Base-by-base conservation (phyloP, 495 filamentous ascomycete genomes). In the Lophium mytilinum region DNA sequence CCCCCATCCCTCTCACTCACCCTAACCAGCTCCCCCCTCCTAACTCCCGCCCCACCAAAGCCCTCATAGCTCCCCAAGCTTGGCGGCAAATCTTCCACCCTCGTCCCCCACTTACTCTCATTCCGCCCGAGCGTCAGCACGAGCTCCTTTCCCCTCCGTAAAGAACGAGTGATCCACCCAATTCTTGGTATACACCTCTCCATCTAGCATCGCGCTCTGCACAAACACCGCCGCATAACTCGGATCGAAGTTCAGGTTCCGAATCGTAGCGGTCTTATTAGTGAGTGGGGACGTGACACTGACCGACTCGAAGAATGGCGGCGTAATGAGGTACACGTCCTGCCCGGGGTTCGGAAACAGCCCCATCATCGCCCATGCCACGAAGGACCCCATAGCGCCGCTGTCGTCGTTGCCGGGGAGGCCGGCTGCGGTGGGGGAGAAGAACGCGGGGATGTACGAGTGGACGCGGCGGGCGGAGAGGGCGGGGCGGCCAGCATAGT, bases 241-340 rank as follows among this genome's bases (percentile, higher is more conserved):
- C 0, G 83, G 70, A 56, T 90, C 86, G 62, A 88, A 88, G 46
- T 81, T 82, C 3, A 79, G 65, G 19, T 78, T 81, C 8, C 74
- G 68, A 4, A 90, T 68, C 0, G 72, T 77, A 1, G 87, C 85
- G 2, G 76, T 84, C 40, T 80, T 80, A 24, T 78, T 75, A 0
- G 85, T 88, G 3, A 84, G 46, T 0, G 81, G 83, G 42, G 78
- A 78, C 4, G 75, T 83, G 49, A 88, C 76, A 52, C 52, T 63
- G 14, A 72, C 66, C 18, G 43, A 47, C 36, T 61, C 65, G 48
- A 75, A 75, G 56, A 64, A 75, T 1, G 72, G 70, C 14, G 72
- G 71, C 1, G 62, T 72, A 47, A 75, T 72, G 17, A 73, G 60
- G 47, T 73, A 75, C 18, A 75, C 72, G 62, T 73, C 63, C 52